phyloP scores from a whole-genome alignment of 331 rosid genomes.

The Rhamnella rubrinervis region DNA sequence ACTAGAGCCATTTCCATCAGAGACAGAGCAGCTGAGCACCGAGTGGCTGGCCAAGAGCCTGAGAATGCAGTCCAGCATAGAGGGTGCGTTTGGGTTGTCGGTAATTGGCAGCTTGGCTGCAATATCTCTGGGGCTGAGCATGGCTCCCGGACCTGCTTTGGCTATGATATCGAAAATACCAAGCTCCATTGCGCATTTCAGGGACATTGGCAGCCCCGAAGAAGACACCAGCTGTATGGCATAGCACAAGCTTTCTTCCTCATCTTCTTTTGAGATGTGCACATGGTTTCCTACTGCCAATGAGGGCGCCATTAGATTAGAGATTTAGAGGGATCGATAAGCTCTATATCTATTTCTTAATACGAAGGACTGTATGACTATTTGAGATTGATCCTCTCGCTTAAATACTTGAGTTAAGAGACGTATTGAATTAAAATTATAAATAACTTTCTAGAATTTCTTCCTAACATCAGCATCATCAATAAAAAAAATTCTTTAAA shows the following conservation, averaged over 20 bases:
- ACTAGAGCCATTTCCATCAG: conserved; percentile 4
- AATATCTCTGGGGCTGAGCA: conserved; percentile 29
- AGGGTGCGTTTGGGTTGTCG: conserved; percentile 32
- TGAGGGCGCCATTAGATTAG: no score
- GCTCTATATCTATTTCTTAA: no score
- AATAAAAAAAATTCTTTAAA: no score
- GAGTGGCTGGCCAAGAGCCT: conserved; percentile 42
- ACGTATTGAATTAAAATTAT: no score
- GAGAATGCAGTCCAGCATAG: conserved; percentile 40
- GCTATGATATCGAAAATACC: conserved; percentile 40
- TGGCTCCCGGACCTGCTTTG: conserved; percentile 26
- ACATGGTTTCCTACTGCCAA: neutral
- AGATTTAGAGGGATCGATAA: no score
- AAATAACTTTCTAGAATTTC: no score
- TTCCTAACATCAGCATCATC: no score
- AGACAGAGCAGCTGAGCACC: conserved; percentile 27
- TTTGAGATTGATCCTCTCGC: no score
- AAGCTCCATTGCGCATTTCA: conserved; percentile 31
- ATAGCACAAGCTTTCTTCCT: conserved; percentile 21
- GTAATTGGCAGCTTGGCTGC: conserved; percentile 23
- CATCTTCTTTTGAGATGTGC: neutral
- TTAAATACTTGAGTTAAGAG: no score
- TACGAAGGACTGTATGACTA: no score
- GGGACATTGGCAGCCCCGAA: conserved; percentile 16
- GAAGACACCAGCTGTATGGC: conserved; percentile 22